Conservation (phyloP, 202 grass and related monocot genomes). For the Miscanthus sacchariflorus region DNA sequence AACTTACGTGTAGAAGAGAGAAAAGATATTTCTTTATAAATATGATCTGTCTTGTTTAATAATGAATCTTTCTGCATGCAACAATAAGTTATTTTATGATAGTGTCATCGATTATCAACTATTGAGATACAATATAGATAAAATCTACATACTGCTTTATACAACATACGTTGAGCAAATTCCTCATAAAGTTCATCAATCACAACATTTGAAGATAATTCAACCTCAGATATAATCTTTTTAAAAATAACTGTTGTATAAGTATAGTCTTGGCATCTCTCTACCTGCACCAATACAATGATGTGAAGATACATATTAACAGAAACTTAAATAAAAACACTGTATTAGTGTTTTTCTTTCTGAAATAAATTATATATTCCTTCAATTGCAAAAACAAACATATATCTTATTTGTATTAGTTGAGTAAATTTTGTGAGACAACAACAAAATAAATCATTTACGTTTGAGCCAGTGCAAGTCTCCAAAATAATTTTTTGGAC, state of each 20-base stretch:
- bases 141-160: constrained; percentile 57
- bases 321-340: background rate
- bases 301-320: constrained; percentile 20
- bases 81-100: constrained; percentile 30
- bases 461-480: constrained; percentile 53
- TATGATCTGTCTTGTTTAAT: constrained; percentile 50
- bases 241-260: constrained; percentile 69
- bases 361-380: background rate
- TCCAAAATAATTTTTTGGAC: constrained; percentile 82
- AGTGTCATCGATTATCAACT: background rate
- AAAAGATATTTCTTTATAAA: constrained; percentile 87
- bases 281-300: constrained; percentile 44
- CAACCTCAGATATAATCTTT: constrained; percentile 69
- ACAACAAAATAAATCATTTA: constrained; percentile 47
- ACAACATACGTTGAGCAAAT: constrained; percentile 62
- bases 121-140: constrained; percentile 28
- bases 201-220: constrained; percentile 62
- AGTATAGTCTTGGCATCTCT: constrained; percentile 40
- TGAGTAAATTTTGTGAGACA: background rate
- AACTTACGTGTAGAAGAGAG: constrained; percentile 69
- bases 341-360: background rate
- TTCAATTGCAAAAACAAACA: background rate
- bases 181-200: constrained; percentile 87
- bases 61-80: constrained; percentile 43
- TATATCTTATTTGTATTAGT: background rate